A percentile compares a stretch with the other conserved stretches of the same genome.
Conservation (phyloP, 2,329 filamentous ascomycete genomes). For the Pseudogymnoascus sp. region DNA sequence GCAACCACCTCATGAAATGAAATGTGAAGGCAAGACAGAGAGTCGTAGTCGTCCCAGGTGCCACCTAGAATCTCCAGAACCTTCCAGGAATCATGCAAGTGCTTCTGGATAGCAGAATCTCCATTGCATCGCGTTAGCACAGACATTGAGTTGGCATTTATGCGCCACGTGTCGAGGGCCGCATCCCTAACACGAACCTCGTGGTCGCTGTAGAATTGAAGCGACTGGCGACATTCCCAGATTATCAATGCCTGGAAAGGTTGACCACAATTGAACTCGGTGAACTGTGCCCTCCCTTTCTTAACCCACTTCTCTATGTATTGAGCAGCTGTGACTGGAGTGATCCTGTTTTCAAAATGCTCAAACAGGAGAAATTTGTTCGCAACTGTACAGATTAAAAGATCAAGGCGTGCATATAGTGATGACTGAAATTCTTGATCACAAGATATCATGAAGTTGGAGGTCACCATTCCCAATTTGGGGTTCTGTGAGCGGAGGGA, state of each 20-base stretch:
- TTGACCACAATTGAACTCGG: slow-evolving; percentile 46
- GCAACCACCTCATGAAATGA: slow-evolving; percentile 22
- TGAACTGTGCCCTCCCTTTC: slow-evolving; percentile 40
- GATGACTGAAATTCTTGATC: background rate
- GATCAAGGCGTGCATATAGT: background rate
- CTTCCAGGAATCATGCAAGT: slow-evolving; percentile 40
- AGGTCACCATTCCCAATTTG: background rate
- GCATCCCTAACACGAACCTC: slow-evolving; percentile 30
- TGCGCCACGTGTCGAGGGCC: slow-evolving; percentile 42
- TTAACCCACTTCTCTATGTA: slow-evolving; percentile 30
- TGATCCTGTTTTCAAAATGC: slow-evolving; percentile 33
- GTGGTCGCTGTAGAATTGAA: slow-evolving; percentile 40
- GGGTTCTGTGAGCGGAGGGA: slow-evolving; percentile 1
- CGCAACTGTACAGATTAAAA: slow-evolving; percentile 21
- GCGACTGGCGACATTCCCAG: slow-evolving; percentile 35
- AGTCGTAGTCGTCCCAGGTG: slow-evolving; percentile 20
- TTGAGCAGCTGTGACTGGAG: slow-evolving; percentile 29
- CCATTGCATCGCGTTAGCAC: slow-evolving; percentile 43
- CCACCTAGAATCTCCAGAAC: slow-evolving; percentile 41
- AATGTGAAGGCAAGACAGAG: slow-evolving; percentile 24
- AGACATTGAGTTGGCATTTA: slow-evolving; percentile 38
- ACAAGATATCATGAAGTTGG: slow-evolving; percentile 9
- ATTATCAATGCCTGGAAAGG: slow-evolving; percentile 42
- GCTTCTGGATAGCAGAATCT: slow-evolving; percentile 41
- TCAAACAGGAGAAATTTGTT: slow-evolving; percentile 39